A percentile compares a stretch with the other conserved stretches of the same genome.
Conservation (phyloP, 805 yeast genomes). For the Candida succiphila region DNA sequence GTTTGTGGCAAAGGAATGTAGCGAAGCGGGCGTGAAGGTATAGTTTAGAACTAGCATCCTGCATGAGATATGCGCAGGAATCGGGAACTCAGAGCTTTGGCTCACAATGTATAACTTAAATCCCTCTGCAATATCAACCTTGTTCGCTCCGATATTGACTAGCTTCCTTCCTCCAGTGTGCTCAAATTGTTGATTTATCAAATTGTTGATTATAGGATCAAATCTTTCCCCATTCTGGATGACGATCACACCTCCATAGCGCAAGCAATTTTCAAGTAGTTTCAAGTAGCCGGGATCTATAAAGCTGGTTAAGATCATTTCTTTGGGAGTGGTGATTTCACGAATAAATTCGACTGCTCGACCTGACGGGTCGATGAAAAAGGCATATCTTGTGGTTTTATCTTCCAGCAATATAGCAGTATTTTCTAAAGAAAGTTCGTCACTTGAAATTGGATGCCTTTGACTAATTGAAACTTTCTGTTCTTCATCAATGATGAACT, state of each 20-base stretch:
- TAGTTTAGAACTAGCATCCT: constrained; percentile 61
- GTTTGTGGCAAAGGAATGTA: constrained; percentile 55
- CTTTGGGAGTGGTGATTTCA: constrained; percentile 20
- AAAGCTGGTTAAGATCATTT: constrained; percentile 55
- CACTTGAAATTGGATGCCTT: constrained; percentile 44
- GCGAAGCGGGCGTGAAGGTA: constrained; percentile 56
- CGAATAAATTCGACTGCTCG: constrained; percentile 30
- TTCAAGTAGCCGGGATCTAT: constrained; percentile 55
- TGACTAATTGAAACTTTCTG: constrained; percentile 41
- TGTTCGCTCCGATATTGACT: constrained; percentile 49
- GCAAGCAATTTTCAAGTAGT: constrained; percentile 66
- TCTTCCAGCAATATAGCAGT: constrained; percentile 32
- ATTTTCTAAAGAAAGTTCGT: constrained; percentile 48
- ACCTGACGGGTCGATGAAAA: constrained; percentile 67
- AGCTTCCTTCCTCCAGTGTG: constrained; percentile 62
- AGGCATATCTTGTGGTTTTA: constrained; percentile 28
- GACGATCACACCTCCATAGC: constrained; percentile 73
- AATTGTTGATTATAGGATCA: constrained; percentile 62
- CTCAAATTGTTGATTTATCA: constrained; percentile 51
- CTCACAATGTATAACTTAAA: constrained; percentile 57
- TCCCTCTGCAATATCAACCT: constrained; percentile 55
- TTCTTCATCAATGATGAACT: constrained; percentile 28
- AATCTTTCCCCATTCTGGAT: constrained; percentile 73
- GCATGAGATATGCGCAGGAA: constrained; percentile 50
- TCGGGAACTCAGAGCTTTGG: constrained; percentile 35